A percentile compares a stretch with the other conserved stretches of the same genome.
These are phyloP conservation scores for Colletotrichum navitas DNA, from an alignment of 2,329 filamentous ascomycete species.

Conservation along the genomic window DNA sequence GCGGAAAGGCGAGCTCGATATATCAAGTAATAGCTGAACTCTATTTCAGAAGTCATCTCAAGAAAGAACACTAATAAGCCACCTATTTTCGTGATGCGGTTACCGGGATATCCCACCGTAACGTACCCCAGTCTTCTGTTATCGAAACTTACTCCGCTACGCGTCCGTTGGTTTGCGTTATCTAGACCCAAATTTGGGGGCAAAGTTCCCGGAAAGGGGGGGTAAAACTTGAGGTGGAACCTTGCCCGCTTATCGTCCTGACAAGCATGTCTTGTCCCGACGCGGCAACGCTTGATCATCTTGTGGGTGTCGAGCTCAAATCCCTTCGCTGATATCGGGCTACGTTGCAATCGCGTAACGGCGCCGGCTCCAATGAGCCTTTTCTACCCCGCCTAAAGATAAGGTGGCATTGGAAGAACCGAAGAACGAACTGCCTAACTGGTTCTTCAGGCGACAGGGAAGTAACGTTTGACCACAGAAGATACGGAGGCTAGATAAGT, in stretches of 20 bases:
- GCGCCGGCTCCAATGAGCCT: background rate
- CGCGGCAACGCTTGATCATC: conserved; percentile 35
- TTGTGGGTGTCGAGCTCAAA: conserved; percentile 21
- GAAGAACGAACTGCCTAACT: conserved; percentile 3
- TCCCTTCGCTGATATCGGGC: conserved; percentile 7
- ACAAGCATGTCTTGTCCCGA: conserved; percentile 34
- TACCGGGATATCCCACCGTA: conserved; percentile 24
- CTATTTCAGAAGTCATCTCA: background rate
- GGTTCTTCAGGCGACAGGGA: background rate
- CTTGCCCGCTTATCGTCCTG: conserved; percentile 39
- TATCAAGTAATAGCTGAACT: conserved; percentile 15
- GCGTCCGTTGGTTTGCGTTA: conserved; percentile 9
- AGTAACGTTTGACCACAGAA: background rate
- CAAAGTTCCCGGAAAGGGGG: conserved; percentile 23
- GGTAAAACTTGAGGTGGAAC: background rate
- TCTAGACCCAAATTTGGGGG: conserved; percentile 17
- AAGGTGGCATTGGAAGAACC: conserved; percentile 15
- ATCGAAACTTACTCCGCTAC: conserved; percentile 28
- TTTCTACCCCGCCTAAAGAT: conserved; percentile 26
- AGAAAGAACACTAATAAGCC: conserved; percentile 6
- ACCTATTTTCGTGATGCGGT: conserved; percentile 1
- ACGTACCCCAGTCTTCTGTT: conserved; percentile 26
- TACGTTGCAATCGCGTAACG: conserved; percentile 32
- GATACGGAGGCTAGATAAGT: conserved; percentile 32
- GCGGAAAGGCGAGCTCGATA: background rate